Conservation (phyloP, 257 asterid species). For the Jasminum sambac region DNA sequence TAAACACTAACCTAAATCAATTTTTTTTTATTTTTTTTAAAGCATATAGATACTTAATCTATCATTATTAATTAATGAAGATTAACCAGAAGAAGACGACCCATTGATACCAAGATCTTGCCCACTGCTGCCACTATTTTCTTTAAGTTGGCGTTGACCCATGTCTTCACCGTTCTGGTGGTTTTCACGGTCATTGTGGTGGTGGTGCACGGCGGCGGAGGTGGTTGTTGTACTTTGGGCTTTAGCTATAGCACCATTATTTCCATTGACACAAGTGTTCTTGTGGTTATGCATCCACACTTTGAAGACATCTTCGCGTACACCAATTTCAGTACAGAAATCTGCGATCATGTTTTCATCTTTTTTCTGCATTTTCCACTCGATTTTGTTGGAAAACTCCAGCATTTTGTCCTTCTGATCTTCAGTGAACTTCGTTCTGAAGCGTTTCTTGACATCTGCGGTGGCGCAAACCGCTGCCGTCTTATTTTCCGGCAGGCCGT, state of each 20-base stretch:
- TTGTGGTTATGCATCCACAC: constrained; percentile 50
- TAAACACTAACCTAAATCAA: not conserved
- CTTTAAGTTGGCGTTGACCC: constrained; percentile 1
- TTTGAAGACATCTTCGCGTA: constrained; percentile 31
- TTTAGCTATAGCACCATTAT: constrained; percentile 8
- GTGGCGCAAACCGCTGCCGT: not conserved
- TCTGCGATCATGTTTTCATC: constrained; percentile 32
- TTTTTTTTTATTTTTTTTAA: not conserved
- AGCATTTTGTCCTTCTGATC: constrained; percentile 39
- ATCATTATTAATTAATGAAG: not conserved
- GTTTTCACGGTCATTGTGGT: not conserved
- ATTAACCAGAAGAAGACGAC: not conserved
- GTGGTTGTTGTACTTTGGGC: not conserved
- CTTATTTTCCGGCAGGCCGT: constrained; percentile 23
- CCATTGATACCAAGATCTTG: constrained; percentile 4
- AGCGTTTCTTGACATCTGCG: constrained; percentile 17
- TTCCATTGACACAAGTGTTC: constrained; percentile 27
- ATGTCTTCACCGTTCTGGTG: not conserved
- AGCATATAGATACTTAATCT: not conserved
- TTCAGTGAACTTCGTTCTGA: constrained; percentile 34
- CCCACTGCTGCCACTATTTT: not conserved
- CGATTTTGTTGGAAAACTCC: constrained; percentile 31
- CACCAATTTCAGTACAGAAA: constrained; percentile 33
- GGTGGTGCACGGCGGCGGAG: not conserved
- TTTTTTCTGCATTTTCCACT: constrained; percentile 38